Evolutionary conservation across 169 alveolate genomes (phyloP).

Genomic region (Cryptosporidium parvum): DNA sequence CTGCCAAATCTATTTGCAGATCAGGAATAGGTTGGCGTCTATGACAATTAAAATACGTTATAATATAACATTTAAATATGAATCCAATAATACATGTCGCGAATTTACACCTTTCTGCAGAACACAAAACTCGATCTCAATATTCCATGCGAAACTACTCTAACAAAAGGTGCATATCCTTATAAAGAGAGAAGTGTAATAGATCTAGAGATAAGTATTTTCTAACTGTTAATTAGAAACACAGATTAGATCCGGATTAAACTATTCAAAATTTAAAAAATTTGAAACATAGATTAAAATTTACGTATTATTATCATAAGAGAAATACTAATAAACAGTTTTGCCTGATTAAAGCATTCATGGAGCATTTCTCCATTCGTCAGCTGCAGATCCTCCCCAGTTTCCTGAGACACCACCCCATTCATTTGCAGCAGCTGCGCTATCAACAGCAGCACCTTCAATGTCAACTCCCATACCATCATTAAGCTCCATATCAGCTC

Average conservation of each 20-base stretch:
- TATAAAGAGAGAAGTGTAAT: neutral
- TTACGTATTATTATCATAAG: slow-evolving; percentile 24
- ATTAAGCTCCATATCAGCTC: slow-evolving; percentile 96
- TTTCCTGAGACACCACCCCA: slow-evolving; percentile 74
- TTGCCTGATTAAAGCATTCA: slow-evolving; percentile 5
- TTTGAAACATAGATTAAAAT: neutral
- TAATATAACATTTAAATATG: neutral
- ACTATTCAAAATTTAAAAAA: neutral
- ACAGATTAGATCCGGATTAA: neutral
- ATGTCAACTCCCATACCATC: slow-evolving; percentile 94
- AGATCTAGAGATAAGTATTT: neutral
- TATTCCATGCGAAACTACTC: neutral
- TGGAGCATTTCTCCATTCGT: slow-evolving; percentile 77
- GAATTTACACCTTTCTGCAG: no score
- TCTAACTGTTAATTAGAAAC: neutral
- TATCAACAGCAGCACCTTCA: slow-evolving; percentile 69
- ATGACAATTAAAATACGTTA: neutral
- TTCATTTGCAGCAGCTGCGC: slow-evolving; percentile 69
- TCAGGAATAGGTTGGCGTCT: slow-evolving; percentile 8
- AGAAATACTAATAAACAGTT: slow-evolving; percentile 30
- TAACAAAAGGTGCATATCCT: no score
- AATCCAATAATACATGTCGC: neutral
- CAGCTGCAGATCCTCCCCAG: slow-evolving; percentile 73
- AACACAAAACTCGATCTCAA: no score
- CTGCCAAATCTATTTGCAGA: slow-evolving; percentile 66